Conservation (phyloP, 768 basidiomycete species). For the Rhodotorula sphaerocarpa region DNA sequence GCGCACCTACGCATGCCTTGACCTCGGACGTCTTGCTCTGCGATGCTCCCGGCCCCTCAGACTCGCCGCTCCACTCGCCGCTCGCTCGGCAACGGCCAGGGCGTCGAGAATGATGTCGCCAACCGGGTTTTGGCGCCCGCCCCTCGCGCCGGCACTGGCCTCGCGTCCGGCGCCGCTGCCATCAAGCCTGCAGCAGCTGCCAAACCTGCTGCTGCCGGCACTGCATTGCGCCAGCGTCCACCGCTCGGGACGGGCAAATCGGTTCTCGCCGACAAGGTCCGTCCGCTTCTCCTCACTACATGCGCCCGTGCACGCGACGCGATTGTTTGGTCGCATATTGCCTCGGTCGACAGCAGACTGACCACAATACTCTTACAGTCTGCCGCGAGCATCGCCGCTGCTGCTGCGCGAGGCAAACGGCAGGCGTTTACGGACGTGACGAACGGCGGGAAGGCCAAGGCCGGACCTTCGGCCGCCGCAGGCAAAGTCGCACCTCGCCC, state of each 20-base stretch:
- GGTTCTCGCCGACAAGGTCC: conserved; percentile 25
- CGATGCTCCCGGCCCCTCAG: neutral
- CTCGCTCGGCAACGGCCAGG: conserved; percentile 20
- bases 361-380: neutral
- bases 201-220: conserved; percentile 2
- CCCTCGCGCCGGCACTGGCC: neutral
- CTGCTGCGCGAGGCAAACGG: conserved; percentile 57
- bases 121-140: conserved; percentile 4
- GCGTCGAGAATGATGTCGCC: conserved; percentile 30
- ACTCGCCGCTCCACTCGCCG: conserved; percentile 32
- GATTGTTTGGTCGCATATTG: neutral
- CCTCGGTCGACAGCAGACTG: no score
- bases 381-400: conserved; percentile 1
- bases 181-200: neutral
- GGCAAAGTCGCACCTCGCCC: neutral
- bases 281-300: neutral
- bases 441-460: conserved; percentile 38
- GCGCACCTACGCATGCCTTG: neutral
- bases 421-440: conserved; percentile 67
- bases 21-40: neutral
- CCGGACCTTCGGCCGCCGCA: conserved; percentile 7
- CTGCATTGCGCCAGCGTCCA: no score
- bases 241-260: neutral
- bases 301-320: conserved; percentile 1
- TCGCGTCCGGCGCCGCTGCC: neutral